Evolutionary conservation across 495 filamentous ascomycete species (phyloP).

Genomic region (Penicillium canariense): DNA sequence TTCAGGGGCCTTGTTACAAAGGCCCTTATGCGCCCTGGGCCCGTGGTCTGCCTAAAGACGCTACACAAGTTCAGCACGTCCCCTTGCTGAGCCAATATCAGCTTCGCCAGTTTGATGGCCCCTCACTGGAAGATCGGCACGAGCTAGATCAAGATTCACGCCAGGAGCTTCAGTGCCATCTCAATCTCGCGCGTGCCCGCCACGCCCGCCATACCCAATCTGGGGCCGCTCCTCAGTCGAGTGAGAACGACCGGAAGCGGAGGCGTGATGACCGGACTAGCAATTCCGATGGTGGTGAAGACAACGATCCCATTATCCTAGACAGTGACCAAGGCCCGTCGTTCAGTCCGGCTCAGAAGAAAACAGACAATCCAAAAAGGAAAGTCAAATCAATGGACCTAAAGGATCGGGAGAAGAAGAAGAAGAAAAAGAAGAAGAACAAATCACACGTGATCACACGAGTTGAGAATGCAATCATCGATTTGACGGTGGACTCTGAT

Average conservation of each 20-base stretch:
- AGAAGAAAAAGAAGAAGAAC: conserved; percentile 7
- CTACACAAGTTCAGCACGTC: conserved; percentile 14
- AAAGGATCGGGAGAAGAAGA: conserved; percentile 2
- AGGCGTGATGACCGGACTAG: background rate
- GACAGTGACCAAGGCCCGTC: background rate
- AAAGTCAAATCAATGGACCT: background rate
- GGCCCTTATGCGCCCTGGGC: conserved; percentile 48
- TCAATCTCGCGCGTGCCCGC: conserved; percentile 28
- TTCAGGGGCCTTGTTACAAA: conserved; percentile 43
- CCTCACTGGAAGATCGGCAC: conserved; percentile 14
- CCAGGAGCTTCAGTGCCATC: conserved; percentile 18
- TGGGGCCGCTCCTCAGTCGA: conserved; percentile 19
- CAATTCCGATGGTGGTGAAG: conserved; percentile 5
- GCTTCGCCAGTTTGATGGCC: conserved; percentile 32
- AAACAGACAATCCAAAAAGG: conserved; percentile 4
- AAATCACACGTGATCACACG: conserved; percentile 1
- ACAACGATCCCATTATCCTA: too few species aligned
- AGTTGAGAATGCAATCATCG: conserved; percentile 19
- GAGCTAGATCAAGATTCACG: conserved; percentile 22
- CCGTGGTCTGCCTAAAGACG: conserved; percentile 20
- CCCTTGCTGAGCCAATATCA: conserved; percentile 23
- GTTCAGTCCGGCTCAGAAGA: background rate
- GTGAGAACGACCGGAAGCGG: conserved; percentile 4
- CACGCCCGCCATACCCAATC: conserved; percentile 17
- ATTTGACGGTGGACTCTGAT: conserved; percentile 34